phyloP scores from a whole-genome alignment of 495 filamentous ascomycete genomes.

The Aspergillus taichungensis region DNA sequence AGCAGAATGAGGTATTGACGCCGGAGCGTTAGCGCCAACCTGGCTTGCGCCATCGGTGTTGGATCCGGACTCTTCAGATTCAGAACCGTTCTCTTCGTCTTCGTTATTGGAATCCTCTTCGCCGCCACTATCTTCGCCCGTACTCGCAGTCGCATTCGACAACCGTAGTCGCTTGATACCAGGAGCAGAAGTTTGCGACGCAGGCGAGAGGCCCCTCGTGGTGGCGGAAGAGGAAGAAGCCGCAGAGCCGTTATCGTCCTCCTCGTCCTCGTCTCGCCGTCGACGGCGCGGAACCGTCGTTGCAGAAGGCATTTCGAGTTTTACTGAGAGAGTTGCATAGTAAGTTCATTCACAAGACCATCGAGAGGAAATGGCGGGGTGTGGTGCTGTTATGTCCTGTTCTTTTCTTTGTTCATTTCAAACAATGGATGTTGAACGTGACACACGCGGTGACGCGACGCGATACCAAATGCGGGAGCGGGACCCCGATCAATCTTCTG shows the following conservation, averaged over 20 bases:
- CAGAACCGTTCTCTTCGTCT: not conserved
- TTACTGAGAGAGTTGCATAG: not conserved
- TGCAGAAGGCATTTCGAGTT: conserved; percentile 18
- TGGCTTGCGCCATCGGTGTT: not conserved
- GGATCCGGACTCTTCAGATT: conserved; percentile 1
- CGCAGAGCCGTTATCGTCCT: conserved; percentile 22
- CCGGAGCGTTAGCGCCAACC: not conserved
- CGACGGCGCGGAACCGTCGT: conserved; percentile 23
- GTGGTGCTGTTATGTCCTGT: conserved; percentile 4
- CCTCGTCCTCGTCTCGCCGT: conserved; percentile 16
- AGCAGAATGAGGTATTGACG: no score
- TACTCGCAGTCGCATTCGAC: not conserved
- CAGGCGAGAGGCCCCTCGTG: conserved; percentile 7
- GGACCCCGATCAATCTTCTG: conserved; percentile 7
- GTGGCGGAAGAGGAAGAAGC: conserved; percentile 8
- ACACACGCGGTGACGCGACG: conserved; percentile 14
- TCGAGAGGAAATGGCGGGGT: not conserved
- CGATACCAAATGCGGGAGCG: conserved; percentile 6
- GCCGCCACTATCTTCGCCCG: not conserved
- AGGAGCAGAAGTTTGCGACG: conserved; percentile 9
- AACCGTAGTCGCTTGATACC: conserved; percentile 29
- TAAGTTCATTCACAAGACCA: not conserved
- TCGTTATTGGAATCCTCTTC: conserved; percentile 6
- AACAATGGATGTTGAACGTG: not conserved
- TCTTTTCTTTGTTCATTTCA: no score